These are phyloP conservation scores for Cryptococcus sp. DNA, from an alignment of 1,284 basidiomycete species.

Conservation along the genomic window DNA sequence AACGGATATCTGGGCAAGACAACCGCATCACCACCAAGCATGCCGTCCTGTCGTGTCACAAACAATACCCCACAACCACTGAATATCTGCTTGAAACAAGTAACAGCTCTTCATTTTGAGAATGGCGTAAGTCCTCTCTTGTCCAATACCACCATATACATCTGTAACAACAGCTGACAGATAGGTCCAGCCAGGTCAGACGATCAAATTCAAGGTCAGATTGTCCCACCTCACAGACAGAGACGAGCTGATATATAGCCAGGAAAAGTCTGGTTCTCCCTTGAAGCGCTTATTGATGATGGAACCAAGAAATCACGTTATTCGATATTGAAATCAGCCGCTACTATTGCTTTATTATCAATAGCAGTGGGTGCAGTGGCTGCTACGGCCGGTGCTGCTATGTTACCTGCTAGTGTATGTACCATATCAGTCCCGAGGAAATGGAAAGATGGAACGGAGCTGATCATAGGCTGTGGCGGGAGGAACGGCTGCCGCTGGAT, in stretches of 20 bases:
- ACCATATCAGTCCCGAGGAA: neutral
- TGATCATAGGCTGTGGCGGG: constrained; percentile 13
- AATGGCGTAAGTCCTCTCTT: constrained; percentile 17
- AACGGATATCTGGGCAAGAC: too few species aligned
- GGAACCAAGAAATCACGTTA: constrained; percentile 33
- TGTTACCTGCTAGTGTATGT: constrained; percentile 24
- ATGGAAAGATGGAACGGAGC: neutral
- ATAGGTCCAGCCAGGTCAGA: constrained; percentile 35
- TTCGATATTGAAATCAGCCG: constrained; percentile 38
- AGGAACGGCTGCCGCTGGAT: constrained; percentile 16
- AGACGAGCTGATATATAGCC: constrained; percentile 17
- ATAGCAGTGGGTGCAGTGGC: constrained; percentile 35
- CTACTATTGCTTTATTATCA: constrained; percentile 39
- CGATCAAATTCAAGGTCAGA: constrained; percentile 38
- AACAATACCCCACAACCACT: constrained; percentile 34
- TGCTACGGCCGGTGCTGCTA: constrained; percentile 36
- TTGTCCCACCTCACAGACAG: neutral
- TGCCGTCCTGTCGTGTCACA: constrained; percentile 42
- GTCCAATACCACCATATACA: neutral
- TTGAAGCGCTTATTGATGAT: constrained; percentile 37
- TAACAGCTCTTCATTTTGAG: constrained; percentile 43
- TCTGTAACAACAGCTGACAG: neutral
- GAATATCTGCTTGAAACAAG: constrained; percentile 42
- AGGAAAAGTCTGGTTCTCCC: constrained; percentile 42
- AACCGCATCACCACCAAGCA: too few species aligned